Base-by-base conservation (phyloP, 805 yeast genomes). In the Saccharomycopsis malanga region DNA sequence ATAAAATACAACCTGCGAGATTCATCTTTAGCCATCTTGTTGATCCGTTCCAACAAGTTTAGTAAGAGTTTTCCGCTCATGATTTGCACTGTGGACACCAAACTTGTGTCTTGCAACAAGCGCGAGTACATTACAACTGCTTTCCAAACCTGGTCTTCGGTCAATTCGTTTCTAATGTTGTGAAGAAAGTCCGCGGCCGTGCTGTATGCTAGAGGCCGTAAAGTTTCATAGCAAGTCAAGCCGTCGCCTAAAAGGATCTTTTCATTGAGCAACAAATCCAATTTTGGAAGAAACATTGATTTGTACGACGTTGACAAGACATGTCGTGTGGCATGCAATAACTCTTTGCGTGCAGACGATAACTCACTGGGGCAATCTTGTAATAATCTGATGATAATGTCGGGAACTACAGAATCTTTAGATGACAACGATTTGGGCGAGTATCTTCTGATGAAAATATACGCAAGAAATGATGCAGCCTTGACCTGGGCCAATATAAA, bases 281-380 rank as follows among this genome's bases (percentile, higher is more conserved):
- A 77, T 58, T 89, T 86, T 2, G 96, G 87, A 42, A 91, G 70
- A 60, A 93, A 93, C 41, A 86, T 73, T 2, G 78, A 69, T 51
- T 95, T 74, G 62, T 86, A 87, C 20, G 88, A 87, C 0, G 98
- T 91, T 3, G 95, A 84, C 43, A 93, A 67, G 15, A 93, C 87
- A 59, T 93, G 98, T 57, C 98, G 74, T 2, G 95, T 87, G 0
- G 97, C 96, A 54, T 91, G 97, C 32, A 93, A 68, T 35, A 93
- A 66, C 64, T 93, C 99, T 61, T 89, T 88, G 58, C 98, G 72
- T 0, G 96, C 95, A 2, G 88, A 80, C 4, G 95, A 84, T 42
- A 87, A 69, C 59, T 91, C 98, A 17, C 93, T 81, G 2, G 98
- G 98, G 61, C 98, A 93, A 61, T 94, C 98, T 63, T 88, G 95